Evolutionary conservation across 1,139 yeast species (phyloP).

Genomic region (Taiozyma onychis): DNA sequence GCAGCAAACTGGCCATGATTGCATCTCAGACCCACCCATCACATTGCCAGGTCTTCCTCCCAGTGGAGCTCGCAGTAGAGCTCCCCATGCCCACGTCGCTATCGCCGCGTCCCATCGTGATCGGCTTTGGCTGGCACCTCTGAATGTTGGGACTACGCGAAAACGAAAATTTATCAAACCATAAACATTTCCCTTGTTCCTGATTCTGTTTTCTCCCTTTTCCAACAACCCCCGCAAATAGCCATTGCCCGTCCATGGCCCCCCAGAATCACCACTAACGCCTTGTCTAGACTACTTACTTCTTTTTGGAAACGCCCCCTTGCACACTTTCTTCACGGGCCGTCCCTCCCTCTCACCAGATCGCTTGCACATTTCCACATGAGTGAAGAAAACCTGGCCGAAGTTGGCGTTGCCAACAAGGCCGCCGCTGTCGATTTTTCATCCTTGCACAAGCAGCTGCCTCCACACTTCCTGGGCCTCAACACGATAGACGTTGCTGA

Average conservation of each 20-base stretch:
- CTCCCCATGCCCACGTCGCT: no score
- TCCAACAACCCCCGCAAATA: not conserved
- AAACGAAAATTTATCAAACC: not conserved
- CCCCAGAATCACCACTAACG: not conserved
- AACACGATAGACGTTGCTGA: slow-evolving; percentile 73
- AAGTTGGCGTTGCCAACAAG: slow-evolving; percentile 26
- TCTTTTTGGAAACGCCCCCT: slow-evolving; percentile 3
- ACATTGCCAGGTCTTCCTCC: no score
- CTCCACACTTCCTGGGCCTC: slow-evolving; percentile 74
- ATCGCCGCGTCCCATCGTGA: no score
- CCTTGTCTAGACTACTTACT: not conserved
- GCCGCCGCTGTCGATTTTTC: slow-evolving; percentile 30
- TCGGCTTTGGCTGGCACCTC: not conserved
- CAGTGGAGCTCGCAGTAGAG: no score
- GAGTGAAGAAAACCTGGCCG: slow-evolving; percentile 35
- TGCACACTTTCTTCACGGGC: slow-evolving; percentile 6
- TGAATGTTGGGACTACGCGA: not conserved
- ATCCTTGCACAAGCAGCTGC: slow-evolving; percentile 37
- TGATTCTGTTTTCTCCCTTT: not conserved
- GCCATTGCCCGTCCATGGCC: not conserved
- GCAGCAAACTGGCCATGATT: no score
- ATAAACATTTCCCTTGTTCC: not conserved
- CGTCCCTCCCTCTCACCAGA: slow-evolving; percentile 1
- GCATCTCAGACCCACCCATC: no score
- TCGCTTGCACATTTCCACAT: slow-evolving; percentile 14